phyloP scores from a whole-genome alignment of 768 basidiomycete genomes.

The Sutorius australiensis region DNA sequence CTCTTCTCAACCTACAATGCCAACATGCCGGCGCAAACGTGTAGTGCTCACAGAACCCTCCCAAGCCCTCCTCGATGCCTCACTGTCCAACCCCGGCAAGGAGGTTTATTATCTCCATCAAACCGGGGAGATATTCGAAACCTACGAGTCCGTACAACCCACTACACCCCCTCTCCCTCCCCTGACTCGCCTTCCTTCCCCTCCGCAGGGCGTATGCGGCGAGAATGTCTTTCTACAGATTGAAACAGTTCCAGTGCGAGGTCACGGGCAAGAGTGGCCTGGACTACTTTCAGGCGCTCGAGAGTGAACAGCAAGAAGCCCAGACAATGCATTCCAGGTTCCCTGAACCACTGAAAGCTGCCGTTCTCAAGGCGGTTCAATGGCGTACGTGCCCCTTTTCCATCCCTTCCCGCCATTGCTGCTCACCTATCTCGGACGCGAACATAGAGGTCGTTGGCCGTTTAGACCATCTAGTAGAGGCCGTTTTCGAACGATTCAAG shows the following conservation, averaged over 20 bases:
- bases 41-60: constrained; percentile 85
- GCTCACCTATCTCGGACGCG: constrained; percentile 13
- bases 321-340: constrained; percentile 87
- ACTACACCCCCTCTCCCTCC: constrained; percentile 23
- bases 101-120: constrained; percentile 90
- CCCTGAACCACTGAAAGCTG: constrained; percentile 87
- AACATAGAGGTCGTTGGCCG: constrained; percentile 90
- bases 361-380: constrained; percentile 89
- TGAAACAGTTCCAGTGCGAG: constrained; percentile 96
- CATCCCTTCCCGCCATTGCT: constrained; percentile 10
- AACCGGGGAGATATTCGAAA: constrained; percentile 96
- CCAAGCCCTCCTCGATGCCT: constrained; percentile 60
- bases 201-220: constrained; percentile 68
- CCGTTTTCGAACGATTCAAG: constrained; percentile 93
- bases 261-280: constrained; percentile 92
- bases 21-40: constrained; percentile 86
- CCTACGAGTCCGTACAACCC: constrained; percentile 74
- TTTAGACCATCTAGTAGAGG: constrained; percentile 91
- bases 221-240: constrained; percentile 91
- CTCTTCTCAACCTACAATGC: constrained; percentile 55
- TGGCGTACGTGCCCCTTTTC: constrained; percentile 73
- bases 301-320: constrained; percentile 88
- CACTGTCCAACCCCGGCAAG: constrained; percentile 58
- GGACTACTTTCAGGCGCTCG: constrained; percentile 91
- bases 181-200: constrained; percentile 15